These are phyloP conservation scores for Pisolithus tinctorius DNA, from an alignment of 768 basidiomycete genomes.

Conservation along the genomic window DNA sequence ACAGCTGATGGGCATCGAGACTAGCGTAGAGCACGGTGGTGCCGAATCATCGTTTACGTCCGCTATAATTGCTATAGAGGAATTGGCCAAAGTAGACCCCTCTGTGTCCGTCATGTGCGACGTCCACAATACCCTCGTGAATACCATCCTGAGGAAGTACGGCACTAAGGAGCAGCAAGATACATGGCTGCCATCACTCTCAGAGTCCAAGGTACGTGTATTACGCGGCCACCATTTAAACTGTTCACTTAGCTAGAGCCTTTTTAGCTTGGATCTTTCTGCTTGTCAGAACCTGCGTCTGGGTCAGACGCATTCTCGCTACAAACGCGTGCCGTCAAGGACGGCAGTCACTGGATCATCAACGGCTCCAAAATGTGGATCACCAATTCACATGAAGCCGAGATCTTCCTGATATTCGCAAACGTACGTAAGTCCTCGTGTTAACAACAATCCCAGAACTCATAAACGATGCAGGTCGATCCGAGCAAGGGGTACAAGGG, in stretches of 20 bases:
- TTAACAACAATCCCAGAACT: neutral
- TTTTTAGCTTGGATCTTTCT: conserved; percentile 87
- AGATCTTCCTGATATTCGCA: conserved; percentile 91
- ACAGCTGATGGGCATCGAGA: conserved; percentile 98
- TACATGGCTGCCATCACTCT: conserved; percentile 67
- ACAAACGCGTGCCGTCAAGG: conserved; percentile 85
- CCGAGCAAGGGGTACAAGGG: conserved; percentile 97
- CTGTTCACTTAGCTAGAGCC: neutral
- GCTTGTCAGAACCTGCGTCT: conserved; percentile 85
- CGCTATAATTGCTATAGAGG: conserved; percentile 80
- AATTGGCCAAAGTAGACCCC: neutral
- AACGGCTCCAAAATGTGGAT: conserved; percentile 99
- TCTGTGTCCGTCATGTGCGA: conserved; percentile 45
- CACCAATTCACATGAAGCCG: conserved; percentile 89
- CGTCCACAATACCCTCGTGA: conserved; percentile 97
- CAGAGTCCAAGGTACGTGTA: conserved; percentile 60
- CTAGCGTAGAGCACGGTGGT: conserved; percentile 74
- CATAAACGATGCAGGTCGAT: conserved; percentile 47
- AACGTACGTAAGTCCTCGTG: conserved; percentile 47
- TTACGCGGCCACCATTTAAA: neutral
- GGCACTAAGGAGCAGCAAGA: conserved; percentile 80
- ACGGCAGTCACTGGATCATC: conserved; percentile 78
- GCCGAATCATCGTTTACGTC: conserved; percentile 89
- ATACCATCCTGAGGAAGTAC: conserved; percentile 86
- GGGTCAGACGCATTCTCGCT: conserved; percentile 98